Conservation (phyloP, 2,329 filamentous ascomycete genomes). For the Hypoxylon sp. region DNA sequence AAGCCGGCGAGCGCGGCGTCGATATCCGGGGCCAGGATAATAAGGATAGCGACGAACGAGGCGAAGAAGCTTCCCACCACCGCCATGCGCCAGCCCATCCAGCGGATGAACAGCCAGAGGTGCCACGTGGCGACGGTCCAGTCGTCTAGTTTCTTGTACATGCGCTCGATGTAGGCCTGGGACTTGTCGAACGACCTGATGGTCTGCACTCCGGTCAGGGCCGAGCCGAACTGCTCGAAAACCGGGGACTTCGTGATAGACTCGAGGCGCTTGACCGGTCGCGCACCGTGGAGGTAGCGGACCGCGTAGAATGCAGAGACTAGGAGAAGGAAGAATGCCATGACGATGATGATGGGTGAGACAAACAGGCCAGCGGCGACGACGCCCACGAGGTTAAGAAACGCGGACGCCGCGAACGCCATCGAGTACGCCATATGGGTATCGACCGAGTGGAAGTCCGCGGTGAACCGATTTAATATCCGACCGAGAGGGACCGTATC, state of each 20-base stretch:
- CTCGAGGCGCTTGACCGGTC: slow-evolving; percentile 80
- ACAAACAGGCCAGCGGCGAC: slow-evolving; percentile 73
- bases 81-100: slow-evolving; percentile 78
- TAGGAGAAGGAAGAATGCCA: slow-evolving; percentile 65
- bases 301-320: slow-evolving; percentile 66
- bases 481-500: slow-evolving; percentile 81
- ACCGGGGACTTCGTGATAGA: slow-evolving; percentile 80
- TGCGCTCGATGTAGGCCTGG: slow-evolving; percentile 70
- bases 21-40: slow-evolving; percentile 67
- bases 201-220: slow-evolving; percentile 75
- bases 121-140: slow-evolving; percentile 73
- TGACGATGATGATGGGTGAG: slow-evolving; percentile 69
- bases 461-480: slow-evolving; percentile 79
- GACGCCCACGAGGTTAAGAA: slow-evolving; percentile 70
- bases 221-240: slow-evolving; percentile 80
- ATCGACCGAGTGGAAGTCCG: slow-evolving; percentile 79
- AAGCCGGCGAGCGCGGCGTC: slow-evolving; percentile 78
- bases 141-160: slow-evolving; percentile 74
- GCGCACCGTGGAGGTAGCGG: slow-evolving; percentile 72
- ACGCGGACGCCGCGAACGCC: slow-evolving; percentile 65
- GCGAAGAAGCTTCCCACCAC: slow-evolving; percentile 74
- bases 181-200: slow-evolving; percentile 79
- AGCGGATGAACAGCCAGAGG: slow-evolving; percentile 76
- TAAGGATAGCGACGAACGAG: slow-evolving; percentile 68
- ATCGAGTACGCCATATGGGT: slow-evolving; percentile 70